A percentile compares a stretch with the other conserved stretches of the same genome.
phyloP scores from a whole-genome alignment of 225 moss, liverwort and hornwort genomes.

The Thuidium tamariscinum region DNA sequence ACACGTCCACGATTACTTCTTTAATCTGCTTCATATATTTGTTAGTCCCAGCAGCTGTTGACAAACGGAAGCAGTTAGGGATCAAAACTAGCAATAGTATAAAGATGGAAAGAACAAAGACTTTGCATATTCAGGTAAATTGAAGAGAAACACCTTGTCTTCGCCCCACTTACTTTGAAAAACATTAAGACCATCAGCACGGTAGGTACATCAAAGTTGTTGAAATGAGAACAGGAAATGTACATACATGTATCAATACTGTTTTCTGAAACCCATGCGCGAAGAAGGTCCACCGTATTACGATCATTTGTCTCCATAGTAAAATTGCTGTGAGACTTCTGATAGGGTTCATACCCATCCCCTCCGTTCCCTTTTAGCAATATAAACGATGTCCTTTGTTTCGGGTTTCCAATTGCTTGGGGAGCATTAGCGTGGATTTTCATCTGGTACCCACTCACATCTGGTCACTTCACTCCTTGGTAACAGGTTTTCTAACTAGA shows the following conservation, averaged over 20 bases:
- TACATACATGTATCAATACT: slow-evolving; percentile 38
- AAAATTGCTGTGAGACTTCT: slow-evolving; percentile 42
- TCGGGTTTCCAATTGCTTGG: slow-evolving; percentile 67
- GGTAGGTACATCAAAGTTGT: background rate
- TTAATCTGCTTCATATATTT: slow-evolving; percentile 74
- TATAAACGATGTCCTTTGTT: slow-evolving; percentile 53
- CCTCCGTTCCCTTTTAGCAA: slow-evolving; percentile 50
- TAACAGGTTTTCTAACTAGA: background rate
- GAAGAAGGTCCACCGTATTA: slow-evolving; percentile 37
- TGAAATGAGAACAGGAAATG: background rate
- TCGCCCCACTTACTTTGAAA: background rate
- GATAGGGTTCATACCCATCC: slow-evolving; percentile 62
- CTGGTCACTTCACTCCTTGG: background rate
- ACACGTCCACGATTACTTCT: slow-evolving; percentile 43
- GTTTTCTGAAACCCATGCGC: slow-evolving; percentile 40
- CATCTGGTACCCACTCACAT: slow-evolving; percentile 41
- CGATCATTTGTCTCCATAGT: slow-evolving; percentile 57
- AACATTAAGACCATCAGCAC: background rate
- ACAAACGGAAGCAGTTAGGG: background rate
- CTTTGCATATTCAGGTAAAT: background rate
- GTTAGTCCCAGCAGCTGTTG: slow-evolving; percentile 33
- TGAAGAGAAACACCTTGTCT: background rate
- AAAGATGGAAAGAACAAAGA: background rate
- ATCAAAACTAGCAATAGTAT: background rate
- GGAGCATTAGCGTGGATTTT: slow-evolving; percentile 30